Base-by-base conservation (phyloP, 768 basidiomycete species). In the Infundibulicybe gibba region DNA sequence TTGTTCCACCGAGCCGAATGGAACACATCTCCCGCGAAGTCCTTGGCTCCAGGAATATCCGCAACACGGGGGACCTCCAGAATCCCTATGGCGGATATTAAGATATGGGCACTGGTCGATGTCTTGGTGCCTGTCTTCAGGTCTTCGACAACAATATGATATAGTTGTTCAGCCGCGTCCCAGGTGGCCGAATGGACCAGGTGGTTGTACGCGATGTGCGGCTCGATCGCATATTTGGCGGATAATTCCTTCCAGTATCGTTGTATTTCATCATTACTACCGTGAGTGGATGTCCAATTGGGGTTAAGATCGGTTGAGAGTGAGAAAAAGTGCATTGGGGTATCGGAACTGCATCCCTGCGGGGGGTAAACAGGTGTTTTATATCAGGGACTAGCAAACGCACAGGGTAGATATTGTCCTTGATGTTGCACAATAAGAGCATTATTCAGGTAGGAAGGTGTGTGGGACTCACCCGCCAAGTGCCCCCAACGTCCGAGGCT, bases 1-100 rank as follows among this genome's bases (percentile, higher is more conserved):
- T 62, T 61, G 1, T 70, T 54, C 79, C 81, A 85, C 12, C 65
- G 51, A 5, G 77, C 74, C 3, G 79, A 77, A 58, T 83, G 82
- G 50, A 80, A 84, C 37, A 69, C 57, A 4, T 57, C 42, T 1
- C 83, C 81, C 43, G 71, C 62, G 60, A 82, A 83, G 3, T 48
- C 48, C 8, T 62, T 61, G 1, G 72, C 5, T 47, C 68, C 52
- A 54, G 65, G 45, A 57, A 72, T 58, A 41, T 56, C 52, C 5
- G 72, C 62, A 47, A 53, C 63, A 4, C 57, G 67, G 11, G 76
- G 77, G n/a, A 66, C 57, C 39, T 77, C 72, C 3, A 83, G 64
- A 19, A 74, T 41, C 5, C 80, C 76, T 21, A 71, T 49, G 1
- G 79, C 80, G 0, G 77, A 77, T 21, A 83, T 66, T 11, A 83